Conservation (phyloP, 2,329 filamentous ascomycete genomes). For the Aspergillus fischeri region DNA sequence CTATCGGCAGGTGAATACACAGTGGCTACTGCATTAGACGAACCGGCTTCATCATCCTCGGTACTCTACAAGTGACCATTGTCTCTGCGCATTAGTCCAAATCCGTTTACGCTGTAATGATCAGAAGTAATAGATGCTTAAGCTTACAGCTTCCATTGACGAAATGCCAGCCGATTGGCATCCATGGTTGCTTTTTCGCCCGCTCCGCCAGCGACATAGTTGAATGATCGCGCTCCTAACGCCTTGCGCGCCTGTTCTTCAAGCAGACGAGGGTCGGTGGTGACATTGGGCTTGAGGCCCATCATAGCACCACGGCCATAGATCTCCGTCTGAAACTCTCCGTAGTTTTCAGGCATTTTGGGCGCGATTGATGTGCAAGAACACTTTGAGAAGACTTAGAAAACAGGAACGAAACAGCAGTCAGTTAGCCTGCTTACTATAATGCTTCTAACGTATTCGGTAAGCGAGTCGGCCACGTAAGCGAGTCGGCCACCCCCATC, state of each 20-base stretch:
- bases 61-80: constrained; percentile 40
- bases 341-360: constrained; percentile 38
- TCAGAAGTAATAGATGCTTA: not conserved
- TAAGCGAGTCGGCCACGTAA: too few relatives aligned
- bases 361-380: not conserved
- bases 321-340: constrained; percentile 46
- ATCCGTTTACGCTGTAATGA: not conserved
- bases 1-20: not conserved
- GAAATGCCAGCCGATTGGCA: constrained; percentile 56
- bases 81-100: constrained; percentile 1
- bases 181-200: constrained; percentile 59
- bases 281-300: constrained; percentile 49
- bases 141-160: constrained; percentile 44
- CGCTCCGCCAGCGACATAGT: constrained; percentile 61
- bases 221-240: constrained; percentile 49
- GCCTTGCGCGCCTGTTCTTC: constrained; percentile 52
- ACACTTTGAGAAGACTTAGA: too few relatives aligned
- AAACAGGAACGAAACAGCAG: too few relatives aligned
- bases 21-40: constrained; percentile 1
- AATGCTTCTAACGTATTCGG: too few relatives aligned
- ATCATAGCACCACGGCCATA: constrained; percentile 52
- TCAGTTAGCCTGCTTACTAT: too few relatives aligned
- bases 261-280: constrained; percentile 56
- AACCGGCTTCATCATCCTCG: constrained; percentile 45
- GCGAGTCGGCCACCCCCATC: too few relatives aligned